A percentile compares a stretch with the other conserved stretches of the same genome.
phyloP scores from a whole-genome alignment of 345 rosid species.

The Eucalyptus albens region DNA sequence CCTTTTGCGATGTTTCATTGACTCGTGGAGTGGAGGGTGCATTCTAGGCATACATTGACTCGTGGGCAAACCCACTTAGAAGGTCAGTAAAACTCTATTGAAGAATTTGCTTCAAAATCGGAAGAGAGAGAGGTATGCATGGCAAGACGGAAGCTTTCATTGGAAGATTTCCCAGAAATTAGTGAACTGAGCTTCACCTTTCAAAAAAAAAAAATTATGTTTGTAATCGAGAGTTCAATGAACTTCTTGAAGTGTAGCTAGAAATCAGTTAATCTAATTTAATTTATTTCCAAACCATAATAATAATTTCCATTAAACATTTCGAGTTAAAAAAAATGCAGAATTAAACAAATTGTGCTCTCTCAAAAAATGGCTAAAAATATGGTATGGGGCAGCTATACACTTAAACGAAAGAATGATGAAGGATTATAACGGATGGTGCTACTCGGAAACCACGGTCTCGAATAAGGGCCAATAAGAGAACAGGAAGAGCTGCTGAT shows the following conservation, averaged over 20 bases:
- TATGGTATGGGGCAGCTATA: neutral
- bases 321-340: neutral
- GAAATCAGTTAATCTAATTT: neutral
- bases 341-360: neutral
- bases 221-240: neutral
- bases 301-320: neutral
- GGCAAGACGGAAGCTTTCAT: neutral
- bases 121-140: neutral
- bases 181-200: neutral
- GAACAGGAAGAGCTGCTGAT: neutral
- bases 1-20: no score
- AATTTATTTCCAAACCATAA: neutral
- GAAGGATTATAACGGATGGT: neutral
- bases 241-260: neutral
- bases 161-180: neutral
- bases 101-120: neutral
- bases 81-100: neutral
- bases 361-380: neutral
- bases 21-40: no score
- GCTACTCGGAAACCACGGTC: neutral
- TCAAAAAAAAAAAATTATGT: neutral
- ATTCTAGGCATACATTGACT: no score
- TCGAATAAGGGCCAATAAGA: neutral
- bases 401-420: neutral
- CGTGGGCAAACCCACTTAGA: neutral